Base-by-base conservation (phyloP, 2,329 filamentous ascomycete genomes). In the Verticillium nubilum region DNA sequence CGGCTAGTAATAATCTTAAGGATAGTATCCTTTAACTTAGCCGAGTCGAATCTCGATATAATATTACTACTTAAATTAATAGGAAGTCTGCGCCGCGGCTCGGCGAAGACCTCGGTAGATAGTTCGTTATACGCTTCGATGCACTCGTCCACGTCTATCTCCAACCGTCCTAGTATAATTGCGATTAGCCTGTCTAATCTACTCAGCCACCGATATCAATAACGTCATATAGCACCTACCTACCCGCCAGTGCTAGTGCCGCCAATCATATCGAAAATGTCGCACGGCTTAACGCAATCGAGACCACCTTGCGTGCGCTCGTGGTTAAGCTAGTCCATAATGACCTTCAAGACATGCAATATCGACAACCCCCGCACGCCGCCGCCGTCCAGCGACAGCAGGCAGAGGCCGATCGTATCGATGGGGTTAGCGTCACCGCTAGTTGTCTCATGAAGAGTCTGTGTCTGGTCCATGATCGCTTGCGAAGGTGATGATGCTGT, bases 161-260 rank as follows among this genome's bases (percentile, higher is more conserved):
- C 52, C 65, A 67, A 58, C 67, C 66, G 69, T 17, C 74, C 73
- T 13, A 78, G 69, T 71, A 79, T 75, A 26, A 78, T 69, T 4
- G 75, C 74, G 23, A 77, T 75, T 7, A 77, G 13, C 25, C 37
- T 37, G 4, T 37, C 4, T 17, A 17, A 5, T 2, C n/a, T n/a
- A n/a, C n/a, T 37, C 4, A 37, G 33, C n/a, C 4, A 17, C 13
- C n/a, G 13, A 31, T 5, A 4, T 5, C 33, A 12, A 2, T 1
- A 3, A 37, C 1, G 33, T 17, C 13, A 37, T 5, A 5, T 17
- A 37, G 2, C 5, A 37, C n/a, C 4, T 1, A 37, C 33, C 1
- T n/a, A n/a, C n/a, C n/a, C n/a, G n/a, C n/a, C n/a, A n/a, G n/a
- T n/a, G n/a, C n/a, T n/a, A n/a, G n/a, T 2, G 23, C 37, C 29